phyloP scores from a whole-genome alignment of 345 rosid genomes.

The Lepidium africanum region DNA sequence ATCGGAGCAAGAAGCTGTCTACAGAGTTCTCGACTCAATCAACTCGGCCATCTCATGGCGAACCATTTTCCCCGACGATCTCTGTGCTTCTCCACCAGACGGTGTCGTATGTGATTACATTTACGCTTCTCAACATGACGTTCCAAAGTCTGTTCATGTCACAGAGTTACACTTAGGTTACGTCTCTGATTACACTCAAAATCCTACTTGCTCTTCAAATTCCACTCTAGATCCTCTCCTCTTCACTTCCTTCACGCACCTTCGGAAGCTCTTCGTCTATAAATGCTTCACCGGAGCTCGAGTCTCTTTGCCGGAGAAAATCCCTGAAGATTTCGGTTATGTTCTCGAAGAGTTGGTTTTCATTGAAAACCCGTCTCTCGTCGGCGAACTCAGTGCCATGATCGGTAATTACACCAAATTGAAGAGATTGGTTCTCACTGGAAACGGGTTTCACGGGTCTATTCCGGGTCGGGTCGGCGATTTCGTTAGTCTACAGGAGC shows the following conservation, averaged over 20 bases:
- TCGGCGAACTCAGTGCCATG: constrained; percentile 33
- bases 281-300: constrained; percentile 42
- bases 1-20: constrained; percentile 48
- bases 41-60: constrained; percentile 56
- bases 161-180: constrained; percentile 54
- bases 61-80: constrained; percentile 46
- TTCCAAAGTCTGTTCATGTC: constrained; percentile 32
- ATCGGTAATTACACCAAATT: constrained; percentile 36
- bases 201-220: constrained; percentile 52
- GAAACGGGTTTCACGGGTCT: constrained; percentile 48
- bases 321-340: constrained; percentile 32
- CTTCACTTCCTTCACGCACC: constrained; percentile 41
- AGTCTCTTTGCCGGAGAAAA: constrained; percentile 27
- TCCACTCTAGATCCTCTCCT: constrained; percentile 48
- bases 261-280: constrained; percentile 63
- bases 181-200: constrained; percentile 52
- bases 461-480: constrained; percentile 35
- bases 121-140: constrained; percentile 1
- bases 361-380: constrained; percentile 46
- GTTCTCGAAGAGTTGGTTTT: constrained; percentile 54
- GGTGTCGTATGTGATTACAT: constrained; percentile 56
- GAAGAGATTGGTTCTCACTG: constrained; percentile 43
- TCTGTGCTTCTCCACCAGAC: constrained; percentile 60
- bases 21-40: constrained; percentile 42
- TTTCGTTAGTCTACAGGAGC: constrained; percentile 42